Conservation (phyloP, 1,139 yeast species). For the Groenewaldozyma sp. region DNA sequence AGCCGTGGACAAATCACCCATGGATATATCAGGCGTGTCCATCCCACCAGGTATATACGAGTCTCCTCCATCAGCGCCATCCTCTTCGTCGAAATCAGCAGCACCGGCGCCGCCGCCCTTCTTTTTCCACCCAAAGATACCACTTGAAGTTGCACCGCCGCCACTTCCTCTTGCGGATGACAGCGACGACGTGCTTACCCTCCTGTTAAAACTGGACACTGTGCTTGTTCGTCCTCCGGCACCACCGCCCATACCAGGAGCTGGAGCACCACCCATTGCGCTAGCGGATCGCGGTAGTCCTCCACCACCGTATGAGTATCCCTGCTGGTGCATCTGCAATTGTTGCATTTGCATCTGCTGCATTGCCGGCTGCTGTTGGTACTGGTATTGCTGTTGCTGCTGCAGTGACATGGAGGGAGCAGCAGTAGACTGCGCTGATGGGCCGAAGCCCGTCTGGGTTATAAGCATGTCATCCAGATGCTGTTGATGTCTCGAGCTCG, state of each 20-base stretch:
- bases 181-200: slow-evolving; percentile 4
- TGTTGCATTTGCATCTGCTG: neutral
- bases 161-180: slow-evolving; percentile 7
- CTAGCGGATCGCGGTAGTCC: neutral
- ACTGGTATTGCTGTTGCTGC: no score
- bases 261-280: slow-evolving; percentile 3
- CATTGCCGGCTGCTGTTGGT: no score
- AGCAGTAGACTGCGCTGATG: neutral
- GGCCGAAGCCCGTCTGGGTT: slow-evolving; percentile 7
- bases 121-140: slow-evolving; percentile 10
- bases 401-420: slow-evolving; percentile 5
- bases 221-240: slow-evolving; percentile 11
- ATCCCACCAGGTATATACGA: neutral
- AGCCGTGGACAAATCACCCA: slow-evolving; percentile 18
- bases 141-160: slow-evolving; percentile 5
- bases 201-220: slow-evolving; percentile 11
- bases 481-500: slow-evolving; percentile 21
- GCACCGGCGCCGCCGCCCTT: slow-evolving; percentile 14
- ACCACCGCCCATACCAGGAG: slow-evolving; percentile 11
- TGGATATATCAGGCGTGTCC: slow-evolving; percentile 17
- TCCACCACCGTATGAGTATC: neutral
- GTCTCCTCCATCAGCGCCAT: slow-evolving; percentile 12
- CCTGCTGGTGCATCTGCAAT: neutral
- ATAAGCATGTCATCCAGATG: slow-evolving; percentile 21
- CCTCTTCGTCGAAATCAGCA: slow-evolving; percentile 7